Percentiles rank a stretch among this genome's conserved stretches.
Conservation (phyloP, 2,329 filamentous ascomycete genomes). For the Cyclaneusma minus region DNA sequence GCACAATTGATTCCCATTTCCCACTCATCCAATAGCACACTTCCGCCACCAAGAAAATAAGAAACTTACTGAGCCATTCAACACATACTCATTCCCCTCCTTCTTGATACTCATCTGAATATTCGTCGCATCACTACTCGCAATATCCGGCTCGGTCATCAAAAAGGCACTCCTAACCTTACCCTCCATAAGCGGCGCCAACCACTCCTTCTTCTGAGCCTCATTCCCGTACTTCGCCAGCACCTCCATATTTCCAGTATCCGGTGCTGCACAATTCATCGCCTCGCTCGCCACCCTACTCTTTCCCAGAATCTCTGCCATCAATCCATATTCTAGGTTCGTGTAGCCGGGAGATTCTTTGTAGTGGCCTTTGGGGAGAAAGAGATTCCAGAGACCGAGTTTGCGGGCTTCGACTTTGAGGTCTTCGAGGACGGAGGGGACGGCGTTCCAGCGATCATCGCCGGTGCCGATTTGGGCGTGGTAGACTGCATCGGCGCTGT, state of each 20-base stretch:
- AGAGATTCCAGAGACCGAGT: slow-evolving; percentile 95
- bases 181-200: slow-evolving; percentile 66
- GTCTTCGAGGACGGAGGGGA: slow-evolving; percentile 73
- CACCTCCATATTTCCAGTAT: slow-evolving; percentile 94
- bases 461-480: slow-evolving; percentile 67
- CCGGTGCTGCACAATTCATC: slow-evolving; percentile 78
- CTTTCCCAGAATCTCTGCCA: slow-evolving; percentile 91
- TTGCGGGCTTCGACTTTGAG: slow-evolving; percentile 72
- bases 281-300: slow-evolving; percentile 72
- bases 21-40: slow-evolving; percentile 10
- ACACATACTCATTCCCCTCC: slow-evolving; percentile 76
- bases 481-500: slow-evolving; percentile 63
- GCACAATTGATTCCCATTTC: slow-evolving; percentile 1
- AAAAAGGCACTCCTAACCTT: slow-evolving; percentile 80
- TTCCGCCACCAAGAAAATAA: not conserved
- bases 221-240: slow-evolving; percentile 82
- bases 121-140: slow-evolving; percentile 84
- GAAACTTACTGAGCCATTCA: slow-evolving; percentile 65
- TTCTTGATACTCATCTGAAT: slow-evolving; percentile 70
- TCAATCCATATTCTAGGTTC: slow-evolving; percentile 93
- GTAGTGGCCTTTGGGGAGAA: slow-evolving; percentile 89
- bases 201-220: slow-evolving; percentile 71
- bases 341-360: slow-evolving; percentile 87
- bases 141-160: slow-evolving; percentile 85
- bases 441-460: slow-evolving; percentile 60